Evolutionary conservation across 2,329 filamentous ascomycete genomes (phyloP).

Genomic region (Harringtonia lauricola): DNA sequence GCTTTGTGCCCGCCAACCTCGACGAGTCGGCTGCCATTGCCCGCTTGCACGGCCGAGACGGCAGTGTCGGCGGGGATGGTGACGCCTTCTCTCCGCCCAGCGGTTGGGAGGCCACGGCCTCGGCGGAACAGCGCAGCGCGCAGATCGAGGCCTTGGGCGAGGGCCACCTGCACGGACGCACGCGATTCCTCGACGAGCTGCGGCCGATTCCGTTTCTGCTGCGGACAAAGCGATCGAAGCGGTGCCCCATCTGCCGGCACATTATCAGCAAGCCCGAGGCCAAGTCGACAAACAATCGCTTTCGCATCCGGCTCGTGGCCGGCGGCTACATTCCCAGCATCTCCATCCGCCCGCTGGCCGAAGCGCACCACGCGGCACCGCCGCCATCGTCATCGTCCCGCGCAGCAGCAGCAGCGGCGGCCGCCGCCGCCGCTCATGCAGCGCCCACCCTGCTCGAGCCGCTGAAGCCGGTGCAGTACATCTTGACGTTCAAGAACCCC

Average conservation of each 20-base stretch:
- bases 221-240: constrained; percentile 85
- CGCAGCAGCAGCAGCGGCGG: constrained; percentile 13
- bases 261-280: constrained; percentile 91
- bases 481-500: constrained; percentile 86
- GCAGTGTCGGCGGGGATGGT: background rate
- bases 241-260: constrained; percentile 84
- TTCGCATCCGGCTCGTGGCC: constrained; percentile 85
- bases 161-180: constrained; percentile 33
- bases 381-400: background rate
- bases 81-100: constrained; percentile 14
- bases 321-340: constrained; percentile 80
- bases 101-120: constrained; percentile 54
- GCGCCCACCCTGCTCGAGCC: constrained; percentile 37
- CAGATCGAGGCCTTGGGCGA: constrained; percentile 27
- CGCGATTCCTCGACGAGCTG: constrained; percentile 61
- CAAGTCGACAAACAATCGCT: constrained; percentile 80
- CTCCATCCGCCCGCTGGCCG: constrained; percentile 53
- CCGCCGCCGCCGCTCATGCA: constrained; percentile 7
- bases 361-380: constrained; percentile 10
- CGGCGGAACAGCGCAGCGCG: constrained; percentile 33
- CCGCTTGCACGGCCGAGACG: constrained; percentile 32
- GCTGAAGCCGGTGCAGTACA: constrained; percentile 59
- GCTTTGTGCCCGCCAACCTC: constrained; percentile 51
- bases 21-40: constrained; percentile 53
- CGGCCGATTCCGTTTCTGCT: constrained; percentile 75